A percentile compares a stretch with the other conserved stretches of the same genome.
phyloP scores from a whole-genome alignment of 192 early-diverging fungal genomes.

The Podochytrium sp. region DNA sequence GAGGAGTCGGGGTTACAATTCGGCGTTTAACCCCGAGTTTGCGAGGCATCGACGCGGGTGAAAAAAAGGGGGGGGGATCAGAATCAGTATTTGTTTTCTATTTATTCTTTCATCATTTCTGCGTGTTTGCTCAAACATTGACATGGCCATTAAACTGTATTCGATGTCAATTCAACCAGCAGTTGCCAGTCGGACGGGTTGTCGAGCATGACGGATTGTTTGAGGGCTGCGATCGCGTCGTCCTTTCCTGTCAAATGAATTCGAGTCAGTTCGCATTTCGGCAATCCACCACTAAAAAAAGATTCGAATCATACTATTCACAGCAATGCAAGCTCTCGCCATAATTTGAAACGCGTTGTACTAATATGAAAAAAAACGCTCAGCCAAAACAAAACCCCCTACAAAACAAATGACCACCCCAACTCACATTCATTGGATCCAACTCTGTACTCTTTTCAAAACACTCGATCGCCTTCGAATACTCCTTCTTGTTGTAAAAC shows the following conservation, averaged over 20 bases:
- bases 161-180: slow-evolving; percentile 57
- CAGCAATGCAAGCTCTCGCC: slow-evolving; percentile 65
- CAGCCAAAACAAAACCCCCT: background rate
- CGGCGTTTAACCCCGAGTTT: slow-evolving; percentile 40
- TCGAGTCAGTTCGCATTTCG: too few species aligned
- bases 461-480: slow-evolving; percentile 59
- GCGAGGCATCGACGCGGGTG: background rate
- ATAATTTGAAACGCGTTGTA: slow-evolving; percentile 69
- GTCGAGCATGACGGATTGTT: slow-evolving; percentile 62
- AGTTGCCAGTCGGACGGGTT: slow-evolving; percentile 68
- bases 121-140: too few species aligned
- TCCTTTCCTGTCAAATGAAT: slow-evolving; percentile 57
- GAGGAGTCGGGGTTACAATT: slow-evolving; percentile 24
- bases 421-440: slow-evolving; percentile 59
- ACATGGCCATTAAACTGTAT: slow-evolving; percentile 5
- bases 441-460: slow-evolving; percentile 62
- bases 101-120: too few species aligned
- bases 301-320: slow-evolving; percentile 48
- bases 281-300: background rate
- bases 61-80: background rate
- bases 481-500: slow-evolving; percentile 70
- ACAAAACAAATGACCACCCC: background rate
- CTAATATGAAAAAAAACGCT: slow-evolving; percentile 24
- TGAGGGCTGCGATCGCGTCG: slow-evolving; percentile 61
- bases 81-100: too few species aligned